Evolutionary conservation across 169 alveolate genomes (phyloP).

Genomic region (Plasmodium falciparum): DNA sequence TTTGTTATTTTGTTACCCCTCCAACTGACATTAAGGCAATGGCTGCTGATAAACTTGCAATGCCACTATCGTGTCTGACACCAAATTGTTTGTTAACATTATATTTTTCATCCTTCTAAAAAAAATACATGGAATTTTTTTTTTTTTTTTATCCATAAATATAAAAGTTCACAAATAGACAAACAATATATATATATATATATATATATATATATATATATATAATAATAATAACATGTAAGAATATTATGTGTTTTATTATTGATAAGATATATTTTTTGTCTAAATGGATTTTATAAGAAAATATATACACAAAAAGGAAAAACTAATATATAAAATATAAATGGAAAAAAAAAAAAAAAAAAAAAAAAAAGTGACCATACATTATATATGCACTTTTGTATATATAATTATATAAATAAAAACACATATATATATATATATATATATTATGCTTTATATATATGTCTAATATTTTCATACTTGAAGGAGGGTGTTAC

Average conservation of each 20-base stretch:
- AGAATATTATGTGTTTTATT: too few relatives aligned
- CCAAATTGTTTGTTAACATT: constrained; percentile 74
- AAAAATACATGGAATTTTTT: not conserved
- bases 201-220: too few relatives aligned
- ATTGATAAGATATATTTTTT: too few relatives aligned
- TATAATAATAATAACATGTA: too few relatives aligned
- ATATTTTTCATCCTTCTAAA: constrained; percentile 44
- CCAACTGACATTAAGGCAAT: constrained; percentile 89
- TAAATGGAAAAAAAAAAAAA: too few relatives aligned
- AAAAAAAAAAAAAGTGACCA: too few relatives aligned
- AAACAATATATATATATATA: too few relatives aligned
- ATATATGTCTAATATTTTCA: not conserved
- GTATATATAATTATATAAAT: not conserved
- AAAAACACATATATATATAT: not conserved
- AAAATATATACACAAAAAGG: too few relatives aligned
- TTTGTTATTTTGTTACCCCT: constrained; percentile 72
- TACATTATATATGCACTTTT: not conserved
- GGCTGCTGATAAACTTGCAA: constrained; percentile 88
- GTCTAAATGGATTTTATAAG: too few relatives aligned
- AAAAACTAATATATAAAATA: too few relatives aligned
- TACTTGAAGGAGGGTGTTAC: constrained; percentile 48
- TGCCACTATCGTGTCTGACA: constrained; percentile 87
- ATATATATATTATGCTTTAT: not conserved
- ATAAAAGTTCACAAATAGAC: too few relatives aligned
- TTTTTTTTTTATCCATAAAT: too few relatives aligned